Percentiles rank a stretch among this genome's conserved stretches.
phyloP scores from a whole-genome alignment of 768 basidiomycete genomes.

The Suillus weaverae region DNA sequence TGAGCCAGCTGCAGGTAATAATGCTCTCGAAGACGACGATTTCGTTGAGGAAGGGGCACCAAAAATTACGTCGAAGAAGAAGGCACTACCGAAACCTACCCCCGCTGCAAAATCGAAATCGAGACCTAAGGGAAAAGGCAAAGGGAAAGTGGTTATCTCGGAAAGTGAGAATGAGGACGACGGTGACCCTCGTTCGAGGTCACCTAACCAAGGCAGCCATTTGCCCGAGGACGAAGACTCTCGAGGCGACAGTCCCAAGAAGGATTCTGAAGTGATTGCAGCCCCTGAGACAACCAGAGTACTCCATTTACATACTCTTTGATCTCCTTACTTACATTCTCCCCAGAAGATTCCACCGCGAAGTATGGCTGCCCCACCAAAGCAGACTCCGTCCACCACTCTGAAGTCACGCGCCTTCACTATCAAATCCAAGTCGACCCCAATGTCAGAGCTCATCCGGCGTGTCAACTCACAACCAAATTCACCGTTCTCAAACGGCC shows the following conservation, averaged over 20 bases:
- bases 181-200: neutral
- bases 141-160: constrained; percentile 26
- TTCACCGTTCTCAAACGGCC: constrained; percentile 44
- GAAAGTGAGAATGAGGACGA: constrained; percentile 28
- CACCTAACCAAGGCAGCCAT: neutral
- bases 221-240: neutral
- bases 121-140: constrained; percentile 36
- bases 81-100: constrained; percentile 16
- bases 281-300: constrained; percentile 17
- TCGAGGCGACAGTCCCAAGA: neutral
- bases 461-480: constrained; percentile 66
- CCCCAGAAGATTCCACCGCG: constrained; percentile 16
- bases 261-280: neutral
- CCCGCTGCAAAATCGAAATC: neutral
- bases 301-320: neutral
- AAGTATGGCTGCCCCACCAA: constrained; percentile 6
- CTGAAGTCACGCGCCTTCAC: constrained; percentile 34
- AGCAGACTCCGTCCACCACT: constrained; percentile 14
- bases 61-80: constrained; percentile 17
- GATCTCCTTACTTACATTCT: neutral
- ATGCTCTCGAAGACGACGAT: constrained; percentile 1
- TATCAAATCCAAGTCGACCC: constrained; percentile 54
- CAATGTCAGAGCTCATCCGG: constrained; percentile 76
- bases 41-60: constrained; percentile 6
- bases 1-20: neutral